Conservation (phyloP, 2,329 filamentous ascomycete species). For the Sclerotinia sclerotiorum region DNA sequence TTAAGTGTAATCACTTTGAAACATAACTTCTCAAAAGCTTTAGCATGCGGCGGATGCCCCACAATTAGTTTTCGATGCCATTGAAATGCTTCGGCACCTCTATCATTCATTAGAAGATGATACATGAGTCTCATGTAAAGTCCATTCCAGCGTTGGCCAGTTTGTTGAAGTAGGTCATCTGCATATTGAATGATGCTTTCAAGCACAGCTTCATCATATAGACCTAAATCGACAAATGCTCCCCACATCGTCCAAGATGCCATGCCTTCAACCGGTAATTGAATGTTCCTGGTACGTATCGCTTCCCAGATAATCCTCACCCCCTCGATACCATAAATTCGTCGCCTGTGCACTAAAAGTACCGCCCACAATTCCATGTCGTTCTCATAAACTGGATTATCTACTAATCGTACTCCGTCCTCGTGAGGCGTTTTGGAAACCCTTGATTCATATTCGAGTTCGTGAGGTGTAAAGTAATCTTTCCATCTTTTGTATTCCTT, state of each 20-base stretch:
- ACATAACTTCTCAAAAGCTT: conserved; percentile 42
- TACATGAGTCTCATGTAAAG: conserved; percentile 49
- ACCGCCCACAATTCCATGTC: conserved; percentile 45
- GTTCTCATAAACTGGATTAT: conserved; percentile 35
- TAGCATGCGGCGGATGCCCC: conserved; percentile 40
- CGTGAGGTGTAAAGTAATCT: conserved; percentile 18
- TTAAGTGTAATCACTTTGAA: conserved; percentile 31
- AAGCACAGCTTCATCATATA: conserved; percentile 40
- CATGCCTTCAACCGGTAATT: conserved; percentile 44
- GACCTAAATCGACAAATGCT: conserved; percentile 45
- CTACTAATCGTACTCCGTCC: conserved; percentile 36
- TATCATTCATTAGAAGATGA: conserved; percentile 39
- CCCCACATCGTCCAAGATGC: conserved; percentile 48
- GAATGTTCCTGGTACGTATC: conserved; percentile 41
- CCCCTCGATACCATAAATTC: conserved; percentile 45
- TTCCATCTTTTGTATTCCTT: conserved; percentile 26
- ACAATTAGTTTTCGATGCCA: conserved; percentile 38
- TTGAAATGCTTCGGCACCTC: conserved; percentile 28
- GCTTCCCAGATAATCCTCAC: conserved; percentile 47
- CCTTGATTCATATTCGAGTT: conserved; percentile 40
- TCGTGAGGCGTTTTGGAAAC: conserved; percentile 26
- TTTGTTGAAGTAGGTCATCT: conserved; percentile 43
- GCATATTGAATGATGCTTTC: conserved; percentile 44
- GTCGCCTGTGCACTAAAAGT: conserved; percentile 44
- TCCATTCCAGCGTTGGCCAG: conserved; percentile 40